These are phyloP conservation scores for Penicillium steckii DNA, from an alignment of 495 filamentous ascomycete species.

Conservation along the genomic window DNA sequence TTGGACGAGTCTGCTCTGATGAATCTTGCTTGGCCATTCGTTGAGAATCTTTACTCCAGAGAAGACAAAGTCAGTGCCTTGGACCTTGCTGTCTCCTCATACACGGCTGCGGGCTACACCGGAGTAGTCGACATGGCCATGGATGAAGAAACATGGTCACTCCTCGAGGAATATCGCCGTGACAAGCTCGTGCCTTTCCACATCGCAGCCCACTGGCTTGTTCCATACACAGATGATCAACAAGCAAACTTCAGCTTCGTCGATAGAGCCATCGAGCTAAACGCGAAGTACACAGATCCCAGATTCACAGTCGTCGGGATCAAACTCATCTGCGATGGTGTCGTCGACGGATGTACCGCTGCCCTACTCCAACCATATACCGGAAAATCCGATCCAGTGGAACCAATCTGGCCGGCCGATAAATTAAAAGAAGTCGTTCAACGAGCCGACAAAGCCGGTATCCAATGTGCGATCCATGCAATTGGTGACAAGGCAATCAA, in stretches of 20 bases:
- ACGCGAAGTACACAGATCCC: constrained; percentile 46
- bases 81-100: constrained; percentile 46
- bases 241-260: constrained; percentile 33
- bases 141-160: constrained; percentile 60
- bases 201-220: constrained; percentile 63
- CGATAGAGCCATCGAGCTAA: constrained; percentile 58
- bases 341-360: constrained; percentile 67
- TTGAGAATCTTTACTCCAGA: constrained; percentile 50
- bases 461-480: constrained; percentile 66
- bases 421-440: constrained; percentile 54
- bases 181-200: constrained; percentile 50
- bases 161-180: constrained; percentile 46
- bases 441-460: constrained; percentile 49
- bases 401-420: constrained; percentile 55
- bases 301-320: constrained; percentile 62
- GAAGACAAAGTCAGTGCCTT: constrained; percentile 54
- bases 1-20: constrained; percentile 57
- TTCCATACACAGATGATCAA: constrained; percentile 31
- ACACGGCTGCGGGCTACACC: constrained; percentile 58
- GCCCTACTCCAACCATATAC: constrained; percentile 60
- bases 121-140: constrained; percentile 71
- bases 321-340: constrained; percentile 68
- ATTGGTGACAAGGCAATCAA: constrained; percentile 60
- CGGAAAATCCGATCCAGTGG: constrained; percentile 35
- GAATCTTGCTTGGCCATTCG: constrained; percentile 56